These are phyloP conservation scores for Fragaria nilgerrensis DNA, from an alignment of 306 rosid species.

Conservation along the genomic window DNA sequence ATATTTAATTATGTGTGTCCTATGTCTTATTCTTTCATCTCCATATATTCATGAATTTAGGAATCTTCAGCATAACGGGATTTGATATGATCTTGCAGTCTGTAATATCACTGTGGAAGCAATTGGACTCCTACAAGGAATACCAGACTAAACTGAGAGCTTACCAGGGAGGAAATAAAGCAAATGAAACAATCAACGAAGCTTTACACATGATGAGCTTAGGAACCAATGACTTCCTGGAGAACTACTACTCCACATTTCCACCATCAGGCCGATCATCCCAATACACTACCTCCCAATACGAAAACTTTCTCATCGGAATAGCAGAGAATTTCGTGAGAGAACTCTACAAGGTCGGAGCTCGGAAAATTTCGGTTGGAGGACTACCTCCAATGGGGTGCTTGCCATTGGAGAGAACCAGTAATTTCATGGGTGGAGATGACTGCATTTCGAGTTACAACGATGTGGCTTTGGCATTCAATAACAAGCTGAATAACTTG, in stretches of 20 bases:
- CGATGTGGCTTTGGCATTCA: constrained; percentile 62
- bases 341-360: constrained; percentile 62
- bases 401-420: constrained; percentile 80
- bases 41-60: no score
- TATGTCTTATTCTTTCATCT: no score
- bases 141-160: constrained; percentile 58
- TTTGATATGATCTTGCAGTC: constrained; percentile 42
- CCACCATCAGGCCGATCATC: constrained; percentile 47
- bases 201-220: constrained; percentile 63
- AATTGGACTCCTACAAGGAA: constrained; percentile 64
- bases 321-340: constrained; percentile 62
- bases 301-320: constrained; percentile 52
- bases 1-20: no score
- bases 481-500: constrained; percentile 51
- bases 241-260: constrained; percentile 62
- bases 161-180: constrained; percentile 50
- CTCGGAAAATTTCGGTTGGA: constrained; percentile 78
- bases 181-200: constrained; percentile 44
- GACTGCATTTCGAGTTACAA: constrained; percentile 52
- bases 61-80: neutral
- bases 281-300: constrained; percentile 45
- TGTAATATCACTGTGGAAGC: constrained; percentile 85
- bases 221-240: constrained; percentile 90
- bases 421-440: constrained; percentile 45
- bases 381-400: constrained; percentile 98